A percentile compares a stretch with the other conserved stretches of the same genome.
Conservation (phyloP, 1,284 basidiomycete genomes). For the Boletus smithii region DNA sequence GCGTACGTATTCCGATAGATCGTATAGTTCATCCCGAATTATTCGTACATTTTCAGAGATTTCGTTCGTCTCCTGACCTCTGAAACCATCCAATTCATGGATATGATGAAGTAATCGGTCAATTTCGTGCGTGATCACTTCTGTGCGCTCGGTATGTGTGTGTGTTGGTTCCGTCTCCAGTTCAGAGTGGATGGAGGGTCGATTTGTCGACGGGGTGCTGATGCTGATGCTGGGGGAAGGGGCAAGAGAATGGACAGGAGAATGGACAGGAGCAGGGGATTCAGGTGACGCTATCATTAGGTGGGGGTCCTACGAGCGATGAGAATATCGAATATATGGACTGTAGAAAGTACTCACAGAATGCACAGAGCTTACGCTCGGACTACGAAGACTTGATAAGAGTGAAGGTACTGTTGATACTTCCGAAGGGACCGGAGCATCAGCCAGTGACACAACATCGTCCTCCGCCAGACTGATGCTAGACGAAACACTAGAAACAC, state of each 20-base stretch:
- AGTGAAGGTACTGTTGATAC: slow-evolving; percentile 55
- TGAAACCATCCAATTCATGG: slow-evolving; percentile 53
- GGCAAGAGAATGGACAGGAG: slow-evolving; percentile 27
- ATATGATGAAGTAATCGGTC: slow-evolving; percentile 63
- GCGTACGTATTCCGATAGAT: slow-evolving; percentile 47
- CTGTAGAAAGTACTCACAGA: slow-evolving; percentile 26
- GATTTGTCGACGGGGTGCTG: slow-evolving; percentile 59
- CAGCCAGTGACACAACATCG: slow-evolving; percentile 33
- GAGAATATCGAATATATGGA: slow-evolving; percentile 17
- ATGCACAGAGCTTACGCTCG: slow-evolving; percentile 31
- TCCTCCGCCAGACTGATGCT: slow-evolving; percentile 28
- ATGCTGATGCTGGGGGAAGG: slow-evolving; percentile 56
- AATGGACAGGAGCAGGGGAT: slow-evolving; percentile 30
- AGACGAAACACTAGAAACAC: slow-evolving; percentile 39
- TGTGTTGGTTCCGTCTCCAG: slow-evolving; percentile 47
- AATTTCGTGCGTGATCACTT: slow-evolving; percentile 60
- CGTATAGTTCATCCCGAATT: slow-evolving; percentile 59
- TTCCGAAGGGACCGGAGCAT: slow-evolving; percentile 27
- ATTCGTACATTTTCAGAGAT: slow-evolving; percentile 57
- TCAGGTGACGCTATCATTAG: slow-evolving; percentile 38
- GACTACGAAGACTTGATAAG: slow-evolving; percentile 37
- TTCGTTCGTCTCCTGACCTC: slow-evolving; percentile 59
- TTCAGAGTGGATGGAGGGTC: slow-evolving; percentile 53
- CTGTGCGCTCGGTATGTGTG: slow-evolving; percentile 30
- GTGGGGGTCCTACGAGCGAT: slow-evolving; percentile 18